Evolutionary conservation across 2,329 filamentous ascomycete species (phyloP).

Genomic region (Hymenoscyphus linearis): DNA sequence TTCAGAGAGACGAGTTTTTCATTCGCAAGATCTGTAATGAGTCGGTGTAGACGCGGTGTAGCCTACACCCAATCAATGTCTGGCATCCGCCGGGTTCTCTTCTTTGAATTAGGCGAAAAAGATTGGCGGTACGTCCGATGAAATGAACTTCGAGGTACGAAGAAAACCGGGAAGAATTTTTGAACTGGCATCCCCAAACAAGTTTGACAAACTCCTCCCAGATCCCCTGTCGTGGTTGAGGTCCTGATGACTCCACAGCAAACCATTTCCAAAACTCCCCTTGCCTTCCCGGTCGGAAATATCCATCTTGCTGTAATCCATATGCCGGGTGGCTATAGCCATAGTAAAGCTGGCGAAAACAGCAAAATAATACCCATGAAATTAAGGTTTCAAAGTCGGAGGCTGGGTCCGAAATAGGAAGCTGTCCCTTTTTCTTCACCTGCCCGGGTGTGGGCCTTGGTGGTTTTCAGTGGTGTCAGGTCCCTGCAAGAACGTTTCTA

Average conservation of each 20-base stretch:
- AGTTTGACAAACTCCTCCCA: not conserved
- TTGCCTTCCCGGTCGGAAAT: not conserved
- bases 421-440: not conserved
- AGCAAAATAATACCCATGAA: not conserved
- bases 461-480: not conserved
- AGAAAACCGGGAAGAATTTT: not conserved
- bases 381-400: not conserved
- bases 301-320: not conserved
- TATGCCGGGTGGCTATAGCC: not conserved
- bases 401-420: not conserved
- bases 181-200: no score
- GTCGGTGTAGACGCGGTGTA: not conserved
- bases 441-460: not conserved
- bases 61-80: not conserved
- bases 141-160: not conserved
- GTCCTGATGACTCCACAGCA: not conserved
- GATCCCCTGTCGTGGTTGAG: not conserved
- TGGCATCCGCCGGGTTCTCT: not conserved
- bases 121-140: no score
- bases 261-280: not conserved
- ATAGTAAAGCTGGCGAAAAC: not conserved
- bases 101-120: no score
- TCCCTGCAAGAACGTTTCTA: not conserved
- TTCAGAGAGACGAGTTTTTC: not conserved
- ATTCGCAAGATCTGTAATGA: not conserved